Conservation (phyloP, 2,329 filamentous ascomycete species). For the Xylariaceae sp. region DNA sequence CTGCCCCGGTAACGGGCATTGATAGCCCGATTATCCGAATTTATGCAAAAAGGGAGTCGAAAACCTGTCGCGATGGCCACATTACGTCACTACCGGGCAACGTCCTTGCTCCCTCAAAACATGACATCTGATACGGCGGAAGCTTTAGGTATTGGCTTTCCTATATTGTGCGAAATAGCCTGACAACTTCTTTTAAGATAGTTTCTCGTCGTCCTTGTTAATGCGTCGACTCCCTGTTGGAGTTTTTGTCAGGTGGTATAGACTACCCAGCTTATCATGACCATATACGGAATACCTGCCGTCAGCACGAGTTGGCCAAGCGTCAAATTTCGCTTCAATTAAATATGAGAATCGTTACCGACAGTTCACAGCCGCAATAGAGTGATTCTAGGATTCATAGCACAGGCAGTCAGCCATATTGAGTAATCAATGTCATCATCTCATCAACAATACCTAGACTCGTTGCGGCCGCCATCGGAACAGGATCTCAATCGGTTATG, state of each 20-base stretch:
- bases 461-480: conserved; percentile 44
- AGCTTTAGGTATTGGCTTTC: too few relatives aligned
- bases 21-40: conserved; percentile 4
- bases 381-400: neutral
- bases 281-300: too few relatives aligned
- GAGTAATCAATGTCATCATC: conserved; percentile 15
- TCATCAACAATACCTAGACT: conserved; percentile 47
- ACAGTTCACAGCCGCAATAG: neutral
- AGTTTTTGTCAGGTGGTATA: too few relatives aligned
- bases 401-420: too few relatives aligned
- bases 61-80: conserved; percentile 1
- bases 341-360: neutral
- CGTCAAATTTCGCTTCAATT: neutral
- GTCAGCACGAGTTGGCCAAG: too few relatives aligned
- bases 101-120: neutral
- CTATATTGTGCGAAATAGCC: too few relatives aligned
- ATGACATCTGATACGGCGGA: too few relatives aligned
- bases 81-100: conserved; percentile 13
- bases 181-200: too few relatives aligned
- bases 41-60: conserved; percentile 11
- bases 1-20: too few relatives aligned
- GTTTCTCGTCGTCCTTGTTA: too few relatives aligned
- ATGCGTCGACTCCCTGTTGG: too few relatives aligned
- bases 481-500: conserved; percentile 48
- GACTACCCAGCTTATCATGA: too few relatives aligned